These are phyloP conservation scores for Botrytis sinoallii DNA, from an alignment of 2,329 filamentous ascomycete species.

Conservation along the genomic window DNA sequence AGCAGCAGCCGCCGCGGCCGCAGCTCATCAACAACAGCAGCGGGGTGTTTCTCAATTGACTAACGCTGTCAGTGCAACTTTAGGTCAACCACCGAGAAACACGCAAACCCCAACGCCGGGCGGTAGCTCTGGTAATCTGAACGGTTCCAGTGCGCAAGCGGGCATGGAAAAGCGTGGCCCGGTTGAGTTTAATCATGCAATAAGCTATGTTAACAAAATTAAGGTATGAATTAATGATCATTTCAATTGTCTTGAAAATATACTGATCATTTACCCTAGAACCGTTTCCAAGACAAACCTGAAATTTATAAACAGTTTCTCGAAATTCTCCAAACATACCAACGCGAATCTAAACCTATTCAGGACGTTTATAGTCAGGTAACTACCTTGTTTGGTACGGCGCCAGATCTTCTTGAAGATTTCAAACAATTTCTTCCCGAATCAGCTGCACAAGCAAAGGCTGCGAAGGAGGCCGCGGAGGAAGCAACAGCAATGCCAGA, in stretches of 20 bases:
- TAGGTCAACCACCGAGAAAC: conserved; percentile 48
- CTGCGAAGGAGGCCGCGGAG: conserved; percentile 60
- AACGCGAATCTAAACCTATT: conserved; percentile 95
- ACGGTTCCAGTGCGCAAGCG: conserved; percentile 58
- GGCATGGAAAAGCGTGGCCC: conserved; percentile 82
- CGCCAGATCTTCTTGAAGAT: conserved; percentile 91
- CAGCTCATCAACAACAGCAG: conserved; percentile 60
- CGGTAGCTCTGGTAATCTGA: conserved; percentile 53
- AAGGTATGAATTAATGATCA: conserved; percentile 61
- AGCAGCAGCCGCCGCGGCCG: conserved; percentile 42
- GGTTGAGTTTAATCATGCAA: conserved; percentile 98
- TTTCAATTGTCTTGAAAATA: conserved; percentile 17
- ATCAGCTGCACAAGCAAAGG: conserved; percentile 69
- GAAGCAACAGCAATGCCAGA: conserved; percentile 50
- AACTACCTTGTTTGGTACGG: conserved; percentile 86
- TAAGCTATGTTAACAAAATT: conserved; percentile 99
- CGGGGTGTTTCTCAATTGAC: conserved; percentile 63
- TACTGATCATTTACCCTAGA: conserved; percentile 52
- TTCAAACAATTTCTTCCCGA: conserved; percentile 99
- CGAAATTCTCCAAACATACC: conserved; percentile 96
- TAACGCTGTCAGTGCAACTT: conserved; percentile 50
- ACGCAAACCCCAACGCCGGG: conserved; percentile 59
- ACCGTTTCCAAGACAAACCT: conserved; percentile 92
- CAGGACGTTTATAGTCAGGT: conserved; percentile 98
- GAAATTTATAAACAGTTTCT: conserved; percentile 99